Conservation (phyloP, 306 rosid species). For the Echinosophora koreensis region DNA sequence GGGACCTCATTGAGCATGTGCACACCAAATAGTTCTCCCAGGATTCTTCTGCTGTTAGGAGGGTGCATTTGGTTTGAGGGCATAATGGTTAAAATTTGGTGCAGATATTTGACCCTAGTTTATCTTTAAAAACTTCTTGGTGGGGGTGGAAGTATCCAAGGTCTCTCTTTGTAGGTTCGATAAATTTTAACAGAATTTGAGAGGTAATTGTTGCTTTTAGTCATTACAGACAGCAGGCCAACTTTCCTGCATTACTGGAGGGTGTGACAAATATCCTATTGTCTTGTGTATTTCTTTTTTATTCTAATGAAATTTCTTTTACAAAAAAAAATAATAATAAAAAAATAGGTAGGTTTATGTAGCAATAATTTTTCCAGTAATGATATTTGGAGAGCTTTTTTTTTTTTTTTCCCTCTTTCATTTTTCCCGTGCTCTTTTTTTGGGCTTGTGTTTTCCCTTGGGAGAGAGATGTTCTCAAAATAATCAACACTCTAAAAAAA, state of each 20-base stretch:
- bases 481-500: conserved; percentile 32
- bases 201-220: conserved; percentile 23
- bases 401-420: background rate
- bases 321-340: background rate
- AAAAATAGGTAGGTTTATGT: conserved; percentile 2
- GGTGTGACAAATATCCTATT: background rate
- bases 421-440: background rate
- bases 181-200: background rate
- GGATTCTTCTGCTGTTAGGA: no score
- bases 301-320: background rate
- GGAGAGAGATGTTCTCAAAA: conserved; percentile 28
- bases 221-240: background rate
- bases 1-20: no score
- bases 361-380: background rate
- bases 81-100: conserved; percentile 15
- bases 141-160: background rate
- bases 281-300: conserved; percentile 5
- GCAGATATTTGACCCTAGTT: conserved; percentile 22
- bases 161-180: conserved; percentile 19
- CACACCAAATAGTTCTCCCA: no score
- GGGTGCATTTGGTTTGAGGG: conserved; percentile 13
- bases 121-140: conserved; percentile 1
- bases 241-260: conserved; percentile 5
- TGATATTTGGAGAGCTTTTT: background rate
- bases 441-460: conserved; percentile 25